Evolutionary conservation across 805 yeast genomes (phyloP).

Genomic region (Wickerhamiella alocasiicola): DNA sequence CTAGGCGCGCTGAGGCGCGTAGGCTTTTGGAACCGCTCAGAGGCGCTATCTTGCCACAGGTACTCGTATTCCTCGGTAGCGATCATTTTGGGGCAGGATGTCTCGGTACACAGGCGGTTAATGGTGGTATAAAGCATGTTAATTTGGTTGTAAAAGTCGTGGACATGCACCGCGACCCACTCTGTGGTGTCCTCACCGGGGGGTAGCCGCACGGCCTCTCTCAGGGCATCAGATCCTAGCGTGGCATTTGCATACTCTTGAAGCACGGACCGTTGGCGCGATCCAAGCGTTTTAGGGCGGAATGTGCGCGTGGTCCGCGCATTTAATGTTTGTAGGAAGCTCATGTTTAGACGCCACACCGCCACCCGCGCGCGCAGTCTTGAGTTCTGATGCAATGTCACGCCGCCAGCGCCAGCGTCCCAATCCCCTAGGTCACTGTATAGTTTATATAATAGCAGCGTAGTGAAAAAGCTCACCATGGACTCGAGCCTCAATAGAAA

Average conservation of each 20-base stretch:
- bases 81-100: conserved; percentile 92
- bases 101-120: conserved; percentile 91
- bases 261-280: conserved; percentile 31
- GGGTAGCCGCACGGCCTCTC: conserved; percentile 88
- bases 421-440: background rate
- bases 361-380: too few relatives aligned
- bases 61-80: conserved; percentile 97
- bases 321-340: conserved; percentile 20
- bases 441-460: background rate
- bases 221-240: conserved; percentile 78
- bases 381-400: conserved; percentile 4
- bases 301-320: conserved; percentile 27
- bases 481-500: conserved; percentile 29
- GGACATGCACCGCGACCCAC: conserved; percentile 97
- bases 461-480: background rate
- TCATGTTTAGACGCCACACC: too few relatives aligned
- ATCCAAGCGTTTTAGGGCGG: conserved; percentile 24
- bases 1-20: conserved; percentile 87
- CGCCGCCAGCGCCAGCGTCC: background rate
- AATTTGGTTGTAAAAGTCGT: conserved; percentile 89
- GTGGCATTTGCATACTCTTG: conserved; percentile 90
- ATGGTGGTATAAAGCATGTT: conserved; percentile 94
- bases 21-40: conserved; percentile 50
- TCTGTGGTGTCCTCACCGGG: conserved; percentile 84
- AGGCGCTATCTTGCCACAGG: conserved; percentile 71